Base-by-base conservation (phyloP, 768 basidiomycete species). In the Pisolithus orientalis region DNA sequence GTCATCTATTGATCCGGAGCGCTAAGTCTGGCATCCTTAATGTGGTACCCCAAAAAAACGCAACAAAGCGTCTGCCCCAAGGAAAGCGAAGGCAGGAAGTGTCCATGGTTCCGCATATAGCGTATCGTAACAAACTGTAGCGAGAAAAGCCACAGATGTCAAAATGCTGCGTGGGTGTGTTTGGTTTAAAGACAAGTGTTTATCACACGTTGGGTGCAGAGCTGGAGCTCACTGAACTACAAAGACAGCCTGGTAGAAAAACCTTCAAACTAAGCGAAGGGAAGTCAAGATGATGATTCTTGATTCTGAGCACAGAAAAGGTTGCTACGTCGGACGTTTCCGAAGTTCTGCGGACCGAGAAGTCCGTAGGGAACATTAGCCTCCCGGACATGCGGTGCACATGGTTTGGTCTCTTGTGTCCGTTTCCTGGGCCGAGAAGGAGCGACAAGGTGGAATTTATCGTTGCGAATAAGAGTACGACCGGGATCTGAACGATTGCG, bases 41-140 rank as follows among this genome's bases (percentile, higher is more conserved):
- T 78, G 39, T 87, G 76, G 60, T 79, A 81, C 24, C 85, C 74
- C 57, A 87, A 64, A 65, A 65, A 89, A 69, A 5, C 92, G 80
- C 61, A 91, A 65, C 32, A 85, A 62, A 16, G 94, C 67, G 63
- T 94, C 92, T 10, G 85, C 73, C 0, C 80, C 85, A 61, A 90
- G 93, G 48, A 94, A 80, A 0, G 85, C 88, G 16, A 91, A 67
- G 1, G 90, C 83, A 1, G 88, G 83, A 69, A 79, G 87, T 56
- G 94, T 85, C 90, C 90, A 95, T 1, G 90, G 90, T 0, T 75
- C 50, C 6, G 89, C 85, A 56, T 87, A 94, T 2, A 77, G 71
- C 0, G 93, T 90, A 61, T 95, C 93, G 62, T 91, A 89, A 62
- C 89, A 90, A 24, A 93, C 67, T 11, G 83, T 84, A 14, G 92